These are phyloP conservation scores for Plectosphaerella cucumerina DNA, from an alignment of 2,329 filamentous ascomycete species.

Conservation along the genomic window DNA sequence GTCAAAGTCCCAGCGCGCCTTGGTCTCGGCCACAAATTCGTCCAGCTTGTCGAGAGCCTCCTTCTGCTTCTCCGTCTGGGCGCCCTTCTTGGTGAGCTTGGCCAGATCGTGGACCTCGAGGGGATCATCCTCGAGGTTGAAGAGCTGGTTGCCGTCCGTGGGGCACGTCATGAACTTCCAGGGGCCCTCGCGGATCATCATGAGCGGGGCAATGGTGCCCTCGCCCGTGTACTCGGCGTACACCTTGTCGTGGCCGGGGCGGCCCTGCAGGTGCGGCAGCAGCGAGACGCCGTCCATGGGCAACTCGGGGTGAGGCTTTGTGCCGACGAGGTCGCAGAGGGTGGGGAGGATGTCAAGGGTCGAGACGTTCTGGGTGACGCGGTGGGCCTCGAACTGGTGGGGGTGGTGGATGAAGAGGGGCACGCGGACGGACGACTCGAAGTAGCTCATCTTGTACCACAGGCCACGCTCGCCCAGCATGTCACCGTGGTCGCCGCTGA, in stretches of 20 bases:
- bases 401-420: constrained; percentile 84
- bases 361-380: constrained; percentile 78
- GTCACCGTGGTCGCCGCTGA: constrained; percentile 90
- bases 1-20: constrained; percentile 75
- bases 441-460: constrained; percentile 99
- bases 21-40: constrained; percentile 70
- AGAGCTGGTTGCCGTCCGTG: constrained; percentile 79
- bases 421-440: constrained; percentile 84
- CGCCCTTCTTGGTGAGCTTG: constrained; percentile 33
- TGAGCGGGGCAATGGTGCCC: constrained; percentile 80
- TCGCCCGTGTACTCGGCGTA: constrained; percentile 94
- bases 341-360: constrained; percentile 89
- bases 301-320: constrained; percentile 63
- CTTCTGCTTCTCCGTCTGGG: constrained; percentile 38
- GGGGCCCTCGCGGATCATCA: constrained; percentile 86
- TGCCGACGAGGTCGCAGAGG: constrained; percentile 76
- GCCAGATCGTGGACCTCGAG: constrained; percentile 72
- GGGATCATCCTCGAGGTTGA: constrained; percentile 72
- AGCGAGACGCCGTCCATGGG: constrained; percentile 84
- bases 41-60: constrained; percentile 48
- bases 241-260: constrained; percentile 75
- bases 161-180: constrained; percentile 93
- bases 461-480: constrained; percentile 91
- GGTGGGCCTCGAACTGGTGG: constrained; percentile 67
- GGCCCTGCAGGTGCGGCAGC: constrained; percentile 68